These are phyloP conservation scores for Penicillium malachiteum DNA, from an alignment of 495 filamentous ascomycete genomes.

Conservation along the genomic window DNA sequence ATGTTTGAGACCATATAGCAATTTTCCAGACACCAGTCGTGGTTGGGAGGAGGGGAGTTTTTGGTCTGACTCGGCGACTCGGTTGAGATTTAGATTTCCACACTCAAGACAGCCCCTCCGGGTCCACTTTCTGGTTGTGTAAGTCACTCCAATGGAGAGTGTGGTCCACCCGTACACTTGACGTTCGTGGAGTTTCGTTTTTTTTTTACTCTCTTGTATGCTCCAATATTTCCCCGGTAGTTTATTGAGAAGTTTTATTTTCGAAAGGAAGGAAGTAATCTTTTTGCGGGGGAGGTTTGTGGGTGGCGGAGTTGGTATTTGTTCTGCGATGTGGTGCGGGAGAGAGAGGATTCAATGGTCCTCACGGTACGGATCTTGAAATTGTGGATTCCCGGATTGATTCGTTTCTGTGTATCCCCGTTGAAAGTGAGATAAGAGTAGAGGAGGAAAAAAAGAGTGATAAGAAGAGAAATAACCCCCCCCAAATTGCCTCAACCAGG, in stretches of 20 bases:
- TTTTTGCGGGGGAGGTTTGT: background rate
- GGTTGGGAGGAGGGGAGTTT: background rate
- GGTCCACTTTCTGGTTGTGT: slow-evolving; percentile 4
- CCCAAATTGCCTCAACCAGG: slow-evolving; percentile 23
- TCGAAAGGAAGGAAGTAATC: too few species aligned
- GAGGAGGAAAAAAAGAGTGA: slow-evolving; percentile 1
- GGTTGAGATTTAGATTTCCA: slow-evolving; percentile 20
- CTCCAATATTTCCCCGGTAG: background rate
- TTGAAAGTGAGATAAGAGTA: background rate
- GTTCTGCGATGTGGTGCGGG: background rate
- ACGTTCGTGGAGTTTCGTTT: background rate
- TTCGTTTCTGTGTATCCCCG: background rate
- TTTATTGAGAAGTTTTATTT: too few species aligned
- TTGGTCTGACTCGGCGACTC: slow-evolving; percentile 19
- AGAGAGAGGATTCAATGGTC: background rate
- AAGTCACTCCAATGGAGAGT: background rate
- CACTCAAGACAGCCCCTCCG: slow-evolving; percentile 22
- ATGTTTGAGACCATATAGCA: slow-evolving; percentile 47
- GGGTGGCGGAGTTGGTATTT: background rate
- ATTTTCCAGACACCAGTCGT: slow-evolving; percentile 14
- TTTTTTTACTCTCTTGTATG: background rate
- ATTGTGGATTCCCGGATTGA: background rate
- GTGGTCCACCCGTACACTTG: too few species aligned
- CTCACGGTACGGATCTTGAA: background rate
- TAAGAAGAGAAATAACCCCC: slow-evolving; percentile 6